Base-by-base conservation (phyloP, 2,329 filamentous ascomycete genomes). In the Aspergillus phoenicis region DNA sequence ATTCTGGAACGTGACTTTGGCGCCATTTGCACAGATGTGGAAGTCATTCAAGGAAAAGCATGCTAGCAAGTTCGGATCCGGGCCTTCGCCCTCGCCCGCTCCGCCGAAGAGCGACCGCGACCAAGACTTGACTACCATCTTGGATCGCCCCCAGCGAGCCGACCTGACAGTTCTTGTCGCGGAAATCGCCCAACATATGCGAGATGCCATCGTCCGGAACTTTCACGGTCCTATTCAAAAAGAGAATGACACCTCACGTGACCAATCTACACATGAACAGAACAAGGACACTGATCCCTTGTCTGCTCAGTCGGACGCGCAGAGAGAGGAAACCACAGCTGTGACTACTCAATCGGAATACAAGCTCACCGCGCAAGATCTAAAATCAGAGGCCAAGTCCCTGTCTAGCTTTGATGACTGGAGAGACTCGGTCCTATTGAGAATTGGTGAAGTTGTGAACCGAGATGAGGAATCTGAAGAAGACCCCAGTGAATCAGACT, bases 351-450 rank as follows among this genome's bases (percentile, higher is more conserved):
- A 59, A 48, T 63, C 53, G 10, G 61, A 62, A 48, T 26, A 60
- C 5, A 59, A 57, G 4, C 58, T 62, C 8, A 59, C 62, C 11
- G 48, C 49, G 10, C 64, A 68, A 17, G 62, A 72, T 67, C 68
- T 77, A 93, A 68, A 93, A 88, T 78, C 87, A 5, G 71, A 74
- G 59, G 62, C 85, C 64, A 87, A 89, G 57, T 84, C 88, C 1
- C 73, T 96, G 5, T 78, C 83, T 6, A 87, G 89, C 71, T 96
- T 94, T 72, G 87, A 90, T 60, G 89, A 91, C 65, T 98, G 94
- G 94, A 86, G 91, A 68, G 83, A 86, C 5, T 81, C 82, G 11
- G 85, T 97, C 8, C 79, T 91, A 43, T 83, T 86, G 59, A 85
- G 93, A 13, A 80, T 96, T 24, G 85, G 87, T 17, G 89, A 95